A percentile compares a stretch with the other conserved stretches of the same genome.
phyloP scores from a whole-genome alignment of 2,329 filamentous ascomycete species.

The Microdochium nivale region DNA sequence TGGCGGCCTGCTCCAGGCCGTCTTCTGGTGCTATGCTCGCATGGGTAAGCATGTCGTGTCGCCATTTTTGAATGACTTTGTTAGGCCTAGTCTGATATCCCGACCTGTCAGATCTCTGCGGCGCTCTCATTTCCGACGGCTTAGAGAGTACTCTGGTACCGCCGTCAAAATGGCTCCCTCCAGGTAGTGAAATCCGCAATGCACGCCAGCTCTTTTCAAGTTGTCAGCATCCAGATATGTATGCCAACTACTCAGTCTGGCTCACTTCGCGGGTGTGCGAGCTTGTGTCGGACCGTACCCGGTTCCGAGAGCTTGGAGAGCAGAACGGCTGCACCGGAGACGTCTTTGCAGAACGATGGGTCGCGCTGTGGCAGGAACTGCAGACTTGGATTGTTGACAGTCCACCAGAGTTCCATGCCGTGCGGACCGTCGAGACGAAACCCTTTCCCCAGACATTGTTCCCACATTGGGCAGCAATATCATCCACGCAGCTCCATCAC shows the following conservation, averaged over 20 bases:
- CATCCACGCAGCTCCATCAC: constrained; percentile 48
- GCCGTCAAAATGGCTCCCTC: constrained; percentile 36
- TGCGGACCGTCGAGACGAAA: constrained; percentile 29
- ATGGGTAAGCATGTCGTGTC: constrained; percentile 31
- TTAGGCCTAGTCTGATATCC: background rate
- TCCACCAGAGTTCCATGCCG: constrained; percentile 35
- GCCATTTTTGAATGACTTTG: background rate
- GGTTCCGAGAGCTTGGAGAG: constrained; percentile 36
- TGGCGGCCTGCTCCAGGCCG: constrained; percentile 40
- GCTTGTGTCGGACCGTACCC: constrained; percentile 38
- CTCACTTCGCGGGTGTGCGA: constrained; percentile 43
- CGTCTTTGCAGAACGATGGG: constrained; percentile 34
- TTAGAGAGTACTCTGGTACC: constrained; percentile 43
- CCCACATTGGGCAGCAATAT: constrained; percentile 44
- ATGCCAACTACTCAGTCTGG: constrained; percentile 52
- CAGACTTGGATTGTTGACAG: constrained; percentile 37
- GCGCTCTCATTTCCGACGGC: constrained; percentile 45
- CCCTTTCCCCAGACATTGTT: constrained; percentile 46
- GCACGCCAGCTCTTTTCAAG: constrained; percentile 25
- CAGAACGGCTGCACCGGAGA: constrained; percentile 31
- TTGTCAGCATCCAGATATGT: constrained; percentile 36
- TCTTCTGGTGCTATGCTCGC: constrained; percentile 51
- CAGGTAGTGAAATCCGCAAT: constrained; percentile 24
- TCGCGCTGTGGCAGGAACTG: constrained; percentile 38
- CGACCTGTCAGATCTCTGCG: constrained; percentile 36